Conservation (phyloP, 495 filamentous ascomycete species). For the Penicillium longicatenatum region DNA sequence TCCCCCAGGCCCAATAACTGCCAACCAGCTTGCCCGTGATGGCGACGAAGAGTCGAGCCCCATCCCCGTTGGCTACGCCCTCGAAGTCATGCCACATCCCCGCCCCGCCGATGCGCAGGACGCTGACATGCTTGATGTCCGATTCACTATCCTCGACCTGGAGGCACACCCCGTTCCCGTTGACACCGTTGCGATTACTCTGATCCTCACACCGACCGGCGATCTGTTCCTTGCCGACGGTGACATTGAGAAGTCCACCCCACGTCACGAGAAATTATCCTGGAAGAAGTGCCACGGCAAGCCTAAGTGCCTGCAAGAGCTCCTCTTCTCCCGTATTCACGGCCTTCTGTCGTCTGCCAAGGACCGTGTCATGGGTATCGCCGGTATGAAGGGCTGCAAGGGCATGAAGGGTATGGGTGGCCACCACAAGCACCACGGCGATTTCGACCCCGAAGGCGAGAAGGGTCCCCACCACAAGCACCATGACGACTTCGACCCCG, state of each 20-base stretch:
- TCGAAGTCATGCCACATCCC: conserved; percentile 42
- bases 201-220: conserved; percentile 40
- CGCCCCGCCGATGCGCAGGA: conserved; percentile 30
- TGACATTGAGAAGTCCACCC: conserved; percentile 39
- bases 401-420: conserved; percentile 20
- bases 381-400: conserved; percentile 32
- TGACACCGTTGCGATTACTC: conserved; percentile 47
- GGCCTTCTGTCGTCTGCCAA: conserved; percentile 41
- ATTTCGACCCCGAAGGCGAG: neutral
- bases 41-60: conserved; percentile 35
- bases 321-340: conserved; percentile 42
- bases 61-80: conserved; percentile 43
- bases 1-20: conserved; percentile 36
- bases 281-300: conserved; percentile 47
- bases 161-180: conserved; percentile 52
- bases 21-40: conserved; percentile 39
- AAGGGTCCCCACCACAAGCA: neutral
- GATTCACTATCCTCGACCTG: conserved; percentile 52
- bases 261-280: conserved; percentile 33
- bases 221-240: conserved; percentile 41
- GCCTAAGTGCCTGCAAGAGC: conserved; percentile 40
- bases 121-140: conserved; percentile 39
- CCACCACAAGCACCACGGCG: conserved; percentile 7
- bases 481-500: neutral
- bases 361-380: conserved; percentile 39